Base-by-base conservation (phyloP, 331 rosid genomes). In the Acacia concinna region DNA sequence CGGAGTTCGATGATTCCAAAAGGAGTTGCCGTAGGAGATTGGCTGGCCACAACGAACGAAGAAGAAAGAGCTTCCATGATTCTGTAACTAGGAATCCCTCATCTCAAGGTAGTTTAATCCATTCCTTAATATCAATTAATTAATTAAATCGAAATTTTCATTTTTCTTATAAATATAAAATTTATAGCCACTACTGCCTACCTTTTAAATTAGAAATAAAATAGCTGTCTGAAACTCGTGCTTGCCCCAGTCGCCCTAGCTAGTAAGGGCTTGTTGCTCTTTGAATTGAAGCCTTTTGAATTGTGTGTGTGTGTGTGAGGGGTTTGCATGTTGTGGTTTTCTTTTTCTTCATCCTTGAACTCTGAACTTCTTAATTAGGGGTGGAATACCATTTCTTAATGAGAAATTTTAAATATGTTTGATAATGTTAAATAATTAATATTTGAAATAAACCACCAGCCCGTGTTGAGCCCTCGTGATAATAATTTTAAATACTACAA, bases 21-120 rank as follows among this genome's bases (percentile, higher is more conserved):
- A 92, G 98, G 81, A 94, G 98, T 83, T 94, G 98, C 65, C 87
- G 95, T 83, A 89, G 98, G 81, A 94, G 98, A 89, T 76, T 94
- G 47, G 98, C 98, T 27, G 98, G 98, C 18, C 98, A 94, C 82
- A 94, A 94, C 46, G 94, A 94, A 71, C 87, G 98, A 77, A 92
- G 98, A 83, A 88, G 98, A 86, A 94, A 94, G 96, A 88, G 90
- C 84, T 82, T 90, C 54, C 88, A 90, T 32, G 94, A 94, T 68
- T 89, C 96, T 80, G 78, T 90, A 38, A 34, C 81, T 14, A 92
- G 89, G 65, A 88, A 71, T 87, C 77, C 90, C 81, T 83, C 90
- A 75, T 74, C 84, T 52, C 89, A 88, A 83, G 94, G 97, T 91
- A 76, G 72, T 9, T 57, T 80, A 23, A 67, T 34, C 60, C 12